Conservation (phyloP, 2,329 filamentous ascomycete genomes). For the Phialophora expanda region DNA sequence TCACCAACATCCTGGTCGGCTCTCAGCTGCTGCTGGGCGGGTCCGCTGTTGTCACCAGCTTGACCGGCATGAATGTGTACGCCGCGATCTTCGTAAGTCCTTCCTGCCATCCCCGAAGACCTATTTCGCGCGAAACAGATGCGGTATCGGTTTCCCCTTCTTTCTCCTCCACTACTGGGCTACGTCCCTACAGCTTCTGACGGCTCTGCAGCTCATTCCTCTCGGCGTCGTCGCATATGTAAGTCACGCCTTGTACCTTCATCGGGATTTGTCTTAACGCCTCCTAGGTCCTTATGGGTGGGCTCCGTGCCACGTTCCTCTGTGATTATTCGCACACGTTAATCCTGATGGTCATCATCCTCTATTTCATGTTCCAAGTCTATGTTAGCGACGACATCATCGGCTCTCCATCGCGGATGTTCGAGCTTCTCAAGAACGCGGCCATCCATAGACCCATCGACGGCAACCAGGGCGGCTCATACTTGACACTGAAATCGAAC, state of each 20-base stretch:
- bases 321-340: slow-evolving; percentile 84
- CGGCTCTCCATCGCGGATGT: slow-evolving; percentile 67
- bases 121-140: background rate
- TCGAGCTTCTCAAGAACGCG: slow-evolving; percentile 56
- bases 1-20: slow-evolving; percentile 84
- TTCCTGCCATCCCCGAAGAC: background rate
- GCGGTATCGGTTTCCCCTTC: background rate
- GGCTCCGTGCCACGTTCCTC: slow-evolving; percentile 69
- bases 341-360: slow-evolving; percentile 73
- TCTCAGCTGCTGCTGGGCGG: slow-evolving; percentile 54
- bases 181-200: background rate
- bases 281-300: slow-evolving; percentile 57
- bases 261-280: background rate
- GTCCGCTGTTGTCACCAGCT: slow-evolving; percentile 56
- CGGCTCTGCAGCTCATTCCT: slow-evolving; percentile 57
- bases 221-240: slow-evolving; percentile 79
- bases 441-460: slow-evolving; percentile 53
- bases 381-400: slow-evolving; percentile 74
- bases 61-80: slow-evolving; percentile 76
- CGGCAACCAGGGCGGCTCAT: slow-evolving; percentile 61
- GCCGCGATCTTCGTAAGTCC: slow-evolving; percentile 75
- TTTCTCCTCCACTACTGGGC: background rate
- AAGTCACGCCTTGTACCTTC: background rate
- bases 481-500: slow-evolving; percentile 60
- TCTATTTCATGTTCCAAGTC: slow-evolving; percentile 60